Base-by-base conservation (phyloP, 352 stramenopile genomes). In the Pythium pyrilobum region DNA sequence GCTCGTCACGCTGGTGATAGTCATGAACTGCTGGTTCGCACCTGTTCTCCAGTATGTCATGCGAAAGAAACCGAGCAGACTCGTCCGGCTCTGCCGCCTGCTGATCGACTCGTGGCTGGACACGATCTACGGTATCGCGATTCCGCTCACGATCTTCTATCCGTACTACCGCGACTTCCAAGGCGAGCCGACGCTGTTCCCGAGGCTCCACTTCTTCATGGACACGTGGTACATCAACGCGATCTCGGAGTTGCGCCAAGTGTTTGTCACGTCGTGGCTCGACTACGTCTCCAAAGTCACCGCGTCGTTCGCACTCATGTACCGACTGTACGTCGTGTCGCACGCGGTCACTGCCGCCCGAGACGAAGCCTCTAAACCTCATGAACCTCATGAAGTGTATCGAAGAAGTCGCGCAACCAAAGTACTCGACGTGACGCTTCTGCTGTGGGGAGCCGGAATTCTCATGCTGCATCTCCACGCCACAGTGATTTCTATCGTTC, bases 1-100 rank as follows among this genome's bases (percentile, higher is more conserved):
- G 1, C 29, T 59, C 21, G 40, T 62, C 33, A 20, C 31, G 3
- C 8, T 32, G 0, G 47, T 61, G 4, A 21, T 69, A n/a, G 33
- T 72, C 4, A 25, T 42, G 31, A 63, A 69, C 20, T 72, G 64
- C 60, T 68, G 59, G 64, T 60, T 54, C 40, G 44, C 60, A 2
- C 60, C 60, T 2, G 5, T 66, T 1, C 28, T 66, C 5, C 48
- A 72, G 25, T 52, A 29, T 23, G 39, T 41, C 0, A 59, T 46
- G 38, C 31, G 33, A 20, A 52, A 50, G 1, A 53, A 23, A 32
- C 23, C 49, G 11, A 33, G 11, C 7, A 16, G n/a, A 1, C 18
- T 57, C 8, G 27, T 51, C 5, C 62, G 59, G 32, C 42, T 59
- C 13, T 12, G 40, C 12, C 45, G 55, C 8, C 15, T 56, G 0